Evolutionary conservation across 2,329 filamentous ascomycete genomes (phyloP), one percentile per base, ranked within the genome.

Genomic region (Nemania diffusa): DNA sequence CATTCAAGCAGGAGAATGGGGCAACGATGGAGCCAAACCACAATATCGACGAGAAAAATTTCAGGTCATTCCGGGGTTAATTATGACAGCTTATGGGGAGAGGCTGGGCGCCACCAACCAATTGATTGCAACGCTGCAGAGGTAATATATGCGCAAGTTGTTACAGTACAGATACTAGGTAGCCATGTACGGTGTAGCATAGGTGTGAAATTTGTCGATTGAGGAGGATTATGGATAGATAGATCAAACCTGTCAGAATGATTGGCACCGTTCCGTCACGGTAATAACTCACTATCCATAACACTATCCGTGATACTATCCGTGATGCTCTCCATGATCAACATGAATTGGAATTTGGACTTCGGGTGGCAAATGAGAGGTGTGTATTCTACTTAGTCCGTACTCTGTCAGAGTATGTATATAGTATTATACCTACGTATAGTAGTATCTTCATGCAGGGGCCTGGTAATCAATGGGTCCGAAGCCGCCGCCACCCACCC

Each of bases 81-180:
- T 69, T 68, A 74, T 71, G 69, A 61, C 71, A 69, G 69, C 64
- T 73, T 73, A 62, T 63, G 29, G 29, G 62, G 70, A 70, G 68
- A 68, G 69, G 69, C 64, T 67, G 70, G 67, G 74, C 74, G 69
- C 67, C 65, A 74, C 73, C 73, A 69, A 63, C 62, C 56, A 70
- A 72, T 74, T 72, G 70, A 72, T 65, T 58, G 59, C 61, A 40
- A 72, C 56, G 53, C 71, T 69, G 66, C 71, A 73, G 60, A 71
- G 69, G 67, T 72, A 73, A 73, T 52, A 40, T 52, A 58, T 57
- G 64, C 62, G 65, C n/a, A n/a, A 29, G 34, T 5, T 32, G 9
- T 32, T 69, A 65, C 71, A 73, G 60, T 64, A 65, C 29, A 32
- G 20, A 42, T 37, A 53, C 26, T 22, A 53, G 34, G 27, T 57